These are phyloP conservation scores for Cruciata laevipes DNA, from an alignment of 257 asterid genomes.

Conservation along the genomic window DNA sequence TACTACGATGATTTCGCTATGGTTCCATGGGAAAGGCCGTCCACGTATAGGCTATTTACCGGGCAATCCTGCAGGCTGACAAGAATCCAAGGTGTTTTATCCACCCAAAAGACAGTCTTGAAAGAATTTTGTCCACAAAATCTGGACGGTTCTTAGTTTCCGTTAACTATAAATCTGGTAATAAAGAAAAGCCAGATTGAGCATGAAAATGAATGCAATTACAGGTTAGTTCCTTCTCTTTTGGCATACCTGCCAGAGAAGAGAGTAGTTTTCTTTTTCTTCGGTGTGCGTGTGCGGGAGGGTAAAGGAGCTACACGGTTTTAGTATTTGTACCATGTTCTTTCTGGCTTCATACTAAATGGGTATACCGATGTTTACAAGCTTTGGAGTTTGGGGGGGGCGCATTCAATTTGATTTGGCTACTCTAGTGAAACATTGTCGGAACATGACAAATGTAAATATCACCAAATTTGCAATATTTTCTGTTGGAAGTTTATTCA, in stretches of 20 bases:
- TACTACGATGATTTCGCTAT: conserved; percentile 88
- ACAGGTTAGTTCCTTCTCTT: background rate
- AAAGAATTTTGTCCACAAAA: conserved; percentile 46
- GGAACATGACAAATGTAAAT: no score
- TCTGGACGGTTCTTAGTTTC: background rate
- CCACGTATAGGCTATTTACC: conserved; percentile 59
- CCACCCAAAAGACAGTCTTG: conserved; percentile 60
- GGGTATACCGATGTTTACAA: no score
- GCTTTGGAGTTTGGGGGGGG: no score
- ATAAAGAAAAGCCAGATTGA: background rate
- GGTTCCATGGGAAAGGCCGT: conserved; percentile 70
- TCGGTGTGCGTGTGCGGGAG: background rate
- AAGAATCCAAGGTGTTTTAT: conserved; percentile 72
- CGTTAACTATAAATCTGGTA: background rate
- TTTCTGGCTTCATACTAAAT: no score
- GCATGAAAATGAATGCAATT: background rate
- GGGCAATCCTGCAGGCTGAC: conserved; percentile 86
- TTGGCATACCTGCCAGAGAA: background rate
- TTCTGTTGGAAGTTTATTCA: no score
- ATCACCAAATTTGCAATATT: no score
- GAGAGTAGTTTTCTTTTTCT: background rate
- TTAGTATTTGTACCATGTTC: no score
- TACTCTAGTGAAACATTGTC: no score
- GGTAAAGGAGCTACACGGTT: no score
- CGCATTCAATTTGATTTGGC: no score